phyloP scores from a whole-genome alignment of 495 filamentous ascomycete species.

The Hypoxylon perforatum region DNA sequence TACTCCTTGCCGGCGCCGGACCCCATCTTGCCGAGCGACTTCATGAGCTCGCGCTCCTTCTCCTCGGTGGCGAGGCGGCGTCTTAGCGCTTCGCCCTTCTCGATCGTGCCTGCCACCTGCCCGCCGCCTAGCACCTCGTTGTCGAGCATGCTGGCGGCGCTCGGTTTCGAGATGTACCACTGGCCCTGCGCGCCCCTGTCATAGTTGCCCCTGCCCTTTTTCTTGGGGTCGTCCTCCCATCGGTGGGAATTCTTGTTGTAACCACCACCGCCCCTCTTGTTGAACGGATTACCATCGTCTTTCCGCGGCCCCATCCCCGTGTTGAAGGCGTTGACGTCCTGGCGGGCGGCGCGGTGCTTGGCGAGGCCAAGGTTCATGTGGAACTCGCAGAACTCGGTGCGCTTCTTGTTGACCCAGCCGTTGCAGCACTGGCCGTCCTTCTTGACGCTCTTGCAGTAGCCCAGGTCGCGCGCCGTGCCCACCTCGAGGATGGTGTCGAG shows the following conservation, averaged over 20 bases:
- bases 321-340: constrained; percentile 80
- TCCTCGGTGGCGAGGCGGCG: constrained; percentile 76
- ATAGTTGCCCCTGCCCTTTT: constrained; percentile 64
- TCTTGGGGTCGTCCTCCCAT: constrained; percentile 44
- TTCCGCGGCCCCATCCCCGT: constrained; percentile 57
- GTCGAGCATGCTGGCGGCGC: constrained; percentile 74
- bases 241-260: constrained; percentile 38
- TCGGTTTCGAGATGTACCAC: constrained; percentile 66
- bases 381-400: constrained; percentile 92
- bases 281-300: constrained; percentile 40
- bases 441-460: constrained; percentile 84
- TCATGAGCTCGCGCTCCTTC: constrained; percentile 83
- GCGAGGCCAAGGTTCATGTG: constrained; percentile 84
- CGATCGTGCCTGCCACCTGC: constrained; percentile 62
- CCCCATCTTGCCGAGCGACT: constrained; percentile 70
- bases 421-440: constrained; percentile 85
- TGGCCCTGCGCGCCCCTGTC: constrained; percentile 68
- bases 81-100: constrained; percentile 73
- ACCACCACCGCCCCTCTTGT: too few relatives aligned
- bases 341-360: constrained; percentile 73
- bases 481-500: constrained; percentile 92
- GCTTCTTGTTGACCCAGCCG: constrained; percentile 85
- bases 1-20: constrained; percentile 81
- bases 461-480: constrained; percentile 84
- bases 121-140: constrained; percentile 63